Evolutionary conservation across 2,329 filamentous ascomycete species (phyloP).

Genomic region (Curvularia lunata): DNA sequence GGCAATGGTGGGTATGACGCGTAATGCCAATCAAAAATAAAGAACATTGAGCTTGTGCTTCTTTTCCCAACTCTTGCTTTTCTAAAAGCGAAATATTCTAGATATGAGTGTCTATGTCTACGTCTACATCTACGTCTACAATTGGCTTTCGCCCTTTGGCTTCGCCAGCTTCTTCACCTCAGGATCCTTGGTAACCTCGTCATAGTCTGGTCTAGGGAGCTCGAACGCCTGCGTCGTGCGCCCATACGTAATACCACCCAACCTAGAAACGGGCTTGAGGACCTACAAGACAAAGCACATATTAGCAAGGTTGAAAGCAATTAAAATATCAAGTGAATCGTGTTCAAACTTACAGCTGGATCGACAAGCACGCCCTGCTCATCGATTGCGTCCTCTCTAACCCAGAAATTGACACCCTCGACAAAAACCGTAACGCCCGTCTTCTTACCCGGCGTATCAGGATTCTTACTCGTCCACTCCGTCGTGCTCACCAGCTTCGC

Average conservation of each 20-base stretch:
- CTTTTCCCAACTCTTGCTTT: background rate
- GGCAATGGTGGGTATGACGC: background rate
- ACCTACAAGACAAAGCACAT: conserved; percentile 53
- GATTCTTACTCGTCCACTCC: conserved; percentile 74
- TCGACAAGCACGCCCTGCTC: conserved; percentile 77
- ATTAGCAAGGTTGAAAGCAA: background rate
- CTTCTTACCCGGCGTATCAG: conserved; percentile 71
- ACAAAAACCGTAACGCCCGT: conserved; percentile 76
- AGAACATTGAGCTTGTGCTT: background rate
- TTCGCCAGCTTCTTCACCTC: conserved; percentile 64
- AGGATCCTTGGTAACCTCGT: conserved; percentile 54
- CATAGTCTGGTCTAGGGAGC: conserved; percentile 65
- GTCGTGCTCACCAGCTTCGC: conserved; percentile 73
- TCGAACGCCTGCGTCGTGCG: conserved; percentile 74
- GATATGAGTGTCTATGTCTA: background rate
- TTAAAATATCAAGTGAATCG: conserved; percentile 7
- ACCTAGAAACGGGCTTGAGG: conserved; percentile 74
- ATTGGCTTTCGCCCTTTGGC: conserved; percentile 9
- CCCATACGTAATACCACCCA: conserved; percentile 88
- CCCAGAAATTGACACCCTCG: conserved; percentile 89
- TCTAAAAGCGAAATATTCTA: background rate
- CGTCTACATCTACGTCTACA: background rate
- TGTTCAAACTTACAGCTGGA: conserved; percentile 61
- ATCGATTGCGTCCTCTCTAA: conserved; percentile 84
- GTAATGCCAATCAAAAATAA: background rate